Percentiles rank a stretch among this genome's conserved stretches.
phyloP scores from a whole-genome alignment of 306 rosid genomes.

The Cyamopsis tetragonoloba region DNA sequence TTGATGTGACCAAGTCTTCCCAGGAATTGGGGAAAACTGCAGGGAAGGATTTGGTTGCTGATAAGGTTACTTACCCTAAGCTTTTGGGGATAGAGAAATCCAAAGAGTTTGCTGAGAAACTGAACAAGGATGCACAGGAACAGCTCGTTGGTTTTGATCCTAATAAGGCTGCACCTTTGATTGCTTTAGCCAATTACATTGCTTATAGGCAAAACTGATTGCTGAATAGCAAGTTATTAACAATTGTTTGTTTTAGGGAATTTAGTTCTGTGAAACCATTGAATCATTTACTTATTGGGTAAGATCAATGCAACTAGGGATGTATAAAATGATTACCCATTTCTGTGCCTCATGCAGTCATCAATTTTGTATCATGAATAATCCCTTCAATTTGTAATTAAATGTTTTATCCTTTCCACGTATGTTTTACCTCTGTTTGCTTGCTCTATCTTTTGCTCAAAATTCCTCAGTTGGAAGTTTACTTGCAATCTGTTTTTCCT shows the following conservation, averaged over 20 bases:
- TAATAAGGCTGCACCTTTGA: conserved; percentile 60
- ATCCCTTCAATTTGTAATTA: conserved; percentile 16
- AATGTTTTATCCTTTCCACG: neutral
- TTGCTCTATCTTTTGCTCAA: too few relatives aligned
- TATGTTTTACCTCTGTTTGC: neutral
- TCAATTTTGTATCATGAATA: neutral
- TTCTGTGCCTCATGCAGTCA: neutral
- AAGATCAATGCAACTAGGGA: neutral
- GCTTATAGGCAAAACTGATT: conserved; percentile 63
- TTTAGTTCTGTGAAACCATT: conserved; percentile 8
- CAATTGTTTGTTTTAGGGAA: conserved; percentile 1
- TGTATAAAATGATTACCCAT: neutral
- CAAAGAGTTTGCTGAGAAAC: conserved; percentile 58
- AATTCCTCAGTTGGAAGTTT: neutral
- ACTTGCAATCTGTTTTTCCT: neutral
- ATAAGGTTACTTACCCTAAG: conserved; percentile 82
- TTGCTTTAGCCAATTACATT: conserved; percentile 74
- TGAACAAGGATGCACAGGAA: conserved; percentile 57
- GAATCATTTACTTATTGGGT: neutral
- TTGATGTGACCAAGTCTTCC: conserved; percentile 78
- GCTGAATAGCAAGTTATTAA: neutral
- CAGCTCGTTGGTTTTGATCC: conserved; percentile 62
- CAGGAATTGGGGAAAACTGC: conserved; percentile 81
- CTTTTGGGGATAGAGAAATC: conserved; percentile 73
- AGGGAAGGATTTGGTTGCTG: conserved; percentile 78